Base-by-base conservation (phyloP, 2,329 filamentous ascomycete species). In the Colletotrichum viniferum region DNA sequence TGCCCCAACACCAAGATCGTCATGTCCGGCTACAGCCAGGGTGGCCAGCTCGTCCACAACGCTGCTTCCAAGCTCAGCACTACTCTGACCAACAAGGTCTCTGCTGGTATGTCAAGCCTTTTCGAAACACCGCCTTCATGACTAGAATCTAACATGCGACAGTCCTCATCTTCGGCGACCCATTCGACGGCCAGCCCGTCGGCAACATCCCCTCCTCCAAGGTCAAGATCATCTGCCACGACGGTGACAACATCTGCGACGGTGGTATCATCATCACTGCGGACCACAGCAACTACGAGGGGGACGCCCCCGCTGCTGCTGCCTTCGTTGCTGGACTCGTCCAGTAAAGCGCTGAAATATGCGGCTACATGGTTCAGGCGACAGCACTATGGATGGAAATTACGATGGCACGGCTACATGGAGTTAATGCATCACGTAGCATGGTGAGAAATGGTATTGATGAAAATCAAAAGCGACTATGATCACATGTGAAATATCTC, bases 1-100 rank as follows among this genome's bases (percentile, higher is more conserved):
- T 89, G 87, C 76, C 87, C 87, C 8, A 80, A 83, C 67, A 88
- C 87, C 16, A 83, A 85, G 74, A 82, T 89, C 26, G 85, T 88
- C 34, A 81, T 88, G 77, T 83, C 85, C n/a, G 87, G 87, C 16
- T 89, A 89, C 80, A 88, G 86, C 79, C 87, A 85, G 75, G 84
- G 82, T 64, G 79, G 79, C 56, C 82, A 80, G 78, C 77, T 83
- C 14, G 86, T 88, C 2, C 88, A 88, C 80, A 86, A 87, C 26
- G 86, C 87, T 2, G 86, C 85, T 18, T 77, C 77, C n/a, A 74
- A 78, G 69, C 78, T 85, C 26, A 79, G 80, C 7, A 64, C 88
- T 82, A 88, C 81, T 9, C 77, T 77, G 9, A 71, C 79, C 8
- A 72, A 71, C 79, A 80, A 80, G 61, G 76, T 84, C 58, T 78